Base-by-base conservation (phyloP, 768 basidiomycete species). In the Tephrocybe rancida region DNA sequence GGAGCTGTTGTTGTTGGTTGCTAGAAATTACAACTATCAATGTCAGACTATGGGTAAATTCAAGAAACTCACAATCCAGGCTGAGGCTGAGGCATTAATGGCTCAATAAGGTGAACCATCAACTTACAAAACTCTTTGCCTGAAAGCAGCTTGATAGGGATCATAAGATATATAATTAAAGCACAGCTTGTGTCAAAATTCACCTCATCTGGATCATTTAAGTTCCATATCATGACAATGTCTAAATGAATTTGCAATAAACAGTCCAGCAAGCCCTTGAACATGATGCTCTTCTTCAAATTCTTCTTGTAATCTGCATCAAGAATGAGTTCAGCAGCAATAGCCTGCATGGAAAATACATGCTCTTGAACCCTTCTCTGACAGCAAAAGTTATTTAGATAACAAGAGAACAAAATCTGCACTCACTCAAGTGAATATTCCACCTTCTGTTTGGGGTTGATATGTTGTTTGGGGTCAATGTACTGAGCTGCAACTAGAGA, bases 151-250 rank as follows among this genome's bases (percentile, higher is more conserved):
- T 51, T 44, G 13, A 13, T 34, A 10, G 10, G 34, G 16, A 21
- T 19, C n/a, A 22, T 51, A 22, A 51, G 18, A 41, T 16, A 21
- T 41, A 21, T 21, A 22, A 13, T 43, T 5, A 24, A 24, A 9
- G 19, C n/a, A n/a, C 37, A 24, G 16, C 21, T 3, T 1, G 14
- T n/a, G 16, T 14, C n/a, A 14, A 3, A 14, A 19, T 25, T 53
- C 35, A 63, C 64, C 29, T 44, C 38, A 21, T 48, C 18, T 5
- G 58, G 62, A 44, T 64, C 61, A n/a, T 50, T 38, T 42, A 69
- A 67, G 53, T 68, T 67, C 64, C 65, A 66, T 18, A 61, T 50
- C 22, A 53, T 44, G 24, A 64, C 46, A 19, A 66, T 66, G 39
- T 66, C 65, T 11, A 53, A 11, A 25, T 57, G 56, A 34, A 57